Evolutionary conservation across 2,329 filamentous ascomycete species (phyloP), one percentile per base, ranked within the genome.

Genomic region (Didymosphaeria variabile): DNA sequence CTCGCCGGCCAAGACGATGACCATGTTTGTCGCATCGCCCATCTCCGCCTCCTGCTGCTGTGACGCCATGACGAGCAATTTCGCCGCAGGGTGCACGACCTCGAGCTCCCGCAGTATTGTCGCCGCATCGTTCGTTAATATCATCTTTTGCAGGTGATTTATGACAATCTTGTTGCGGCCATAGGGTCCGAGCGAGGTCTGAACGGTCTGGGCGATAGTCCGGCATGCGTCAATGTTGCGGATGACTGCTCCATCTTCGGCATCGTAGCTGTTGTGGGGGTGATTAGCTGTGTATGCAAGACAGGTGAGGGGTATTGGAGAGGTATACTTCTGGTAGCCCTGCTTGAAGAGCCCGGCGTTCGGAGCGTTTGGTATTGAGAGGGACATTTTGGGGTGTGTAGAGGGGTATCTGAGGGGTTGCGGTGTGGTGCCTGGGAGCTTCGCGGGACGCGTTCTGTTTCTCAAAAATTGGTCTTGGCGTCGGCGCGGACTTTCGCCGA

Each of bases 141-240:
- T 97, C 95, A 99, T 97, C 87, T 99, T 99, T 81, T 97, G 93
- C 66, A 99, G 87, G 83, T 99, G 96, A 86, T 99, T 99, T 86
- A 99, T 98, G 83, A 99, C 93, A 77, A 99, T 94, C 85, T 99
- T 99, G 86, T 99, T 99, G 81, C 95, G 92, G 76, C 95, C 95
- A 82, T 97, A 97, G 62, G 95, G 95, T 55, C 95, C 96, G 38
- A 99, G 87, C 49, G 95, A 98, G 59, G 95, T 98, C 85, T 97
- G 93, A 53, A 99, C 95, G 55, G 95, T 99, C 74, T 91, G 92
- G 61, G 95, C 90, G 81, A 99, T 98, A 69, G 95, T 92, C 68
- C 94, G 89, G 85, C 95, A 99, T 79, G 96, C 95, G 78, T 99
- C 96, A 82, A 99, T 98, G 82, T 99, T 99, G 77, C 95, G 93